Percentiles rank a stretch among this genome's conserved stretches.
phyloP scores from a whole-genome alignment of 441 rosid species.

The Viola pubescens region DNA sequence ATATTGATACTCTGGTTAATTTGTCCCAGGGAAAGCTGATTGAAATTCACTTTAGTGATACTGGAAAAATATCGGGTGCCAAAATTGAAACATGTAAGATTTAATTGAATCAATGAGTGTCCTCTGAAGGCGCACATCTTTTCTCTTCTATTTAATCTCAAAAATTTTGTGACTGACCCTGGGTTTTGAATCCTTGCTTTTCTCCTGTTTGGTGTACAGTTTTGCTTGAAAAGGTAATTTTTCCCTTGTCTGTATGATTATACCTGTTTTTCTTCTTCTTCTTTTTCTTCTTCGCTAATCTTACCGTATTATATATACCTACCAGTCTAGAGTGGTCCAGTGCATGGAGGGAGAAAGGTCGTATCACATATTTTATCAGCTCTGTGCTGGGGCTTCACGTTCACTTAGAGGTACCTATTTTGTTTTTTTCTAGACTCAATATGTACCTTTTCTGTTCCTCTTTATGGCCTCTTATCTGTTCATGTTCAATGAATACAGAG shows the following conservation, averaged over 20 bases:
- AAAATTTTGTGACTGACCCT: slow-evolving; percentile 27
- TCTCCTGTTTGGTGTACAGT: slow-evolving; percentile 42
- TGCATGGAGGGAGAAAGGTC: slow-evolving; percentile 97
- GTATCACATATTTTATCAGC: slow-evolving; percentile 98
- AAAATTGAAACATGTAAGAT: slow-evolving; percentile 95
- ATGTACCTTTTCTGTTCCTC: slow-evolving; percentile 1
- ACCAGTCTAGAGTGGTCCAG: slow-evolving; percentile 99
- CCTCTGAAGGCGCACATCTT: slow-evolving; percentile 4
- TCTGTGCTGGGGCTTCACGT: slow-evolving; percentile 88
- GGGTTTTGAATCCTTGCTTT: slow-evolving; percentile 23
- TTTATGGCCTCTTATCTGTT: slow-evolving; percentile 5
- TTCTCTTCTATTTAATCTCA: slow-evolving; percentile 10
- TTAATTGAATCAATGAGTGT: slow-evolving; percentile 11
- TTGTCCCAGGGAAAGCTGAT: slow-evolving; percentile 83
- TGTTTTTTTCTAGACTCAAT: slow-evolving; percentile 5
- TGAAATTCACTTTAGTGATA: slow-evolving; percentile 94
- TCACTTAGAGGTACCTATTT: slow-evolving; percentile 57
- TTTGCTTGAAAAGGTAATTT: slow-evolving; percentile 90
- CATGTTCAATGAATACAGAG: slow-evolving; percentile 38
- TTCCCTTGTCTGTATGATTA: slow-evolving; percentile 14
- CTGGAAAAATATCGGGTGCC: slow-evolving; percentile 97
- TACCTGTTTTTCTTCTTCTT: slow-evolving; percentile 11
- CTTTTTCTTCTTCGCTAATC: slow-evolving; percentile 18
- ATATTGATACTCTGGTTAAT: slow-evolving; percentile 24
- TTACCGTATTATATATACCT: slow-evolving; percentile 24